Conservation (phyloP, 2,329 filamentous ascomycete genomes). For the Trichoderma guizhouense region DNA sequence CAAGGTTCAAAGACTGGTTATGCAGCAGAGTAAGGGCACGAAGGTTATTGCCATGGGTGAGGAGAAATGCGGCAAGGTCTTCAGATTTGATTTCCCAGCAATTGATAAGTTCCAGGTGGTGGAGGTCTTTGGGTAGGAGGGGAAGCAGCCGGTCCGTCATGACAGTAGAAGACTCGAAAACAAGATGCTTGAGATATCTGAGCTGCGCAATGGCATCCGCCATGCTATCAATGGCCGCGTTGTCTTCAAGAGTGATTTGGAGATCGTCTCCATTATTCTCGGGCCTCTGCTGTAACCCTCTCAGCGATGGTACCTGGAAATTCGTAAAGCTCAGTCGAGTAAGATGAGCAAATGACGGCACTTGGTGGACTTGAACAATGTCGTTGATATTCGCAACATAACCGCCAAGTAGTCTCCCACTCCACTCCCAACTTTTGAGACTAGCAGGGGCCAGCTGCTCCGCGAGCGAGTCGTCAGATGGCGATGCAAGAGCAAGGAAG, state of each 20-base stretch:
- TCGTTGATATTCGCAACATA: conserved; percentile 46
- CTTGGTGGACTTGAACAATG: conserved; percentile 51
- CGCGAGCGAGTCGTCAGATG: conserved; percentile 38
- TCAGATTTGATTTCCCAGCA: conserved; percentile 72
- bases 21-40: conserved; percentile 68
- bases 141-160: conserved; percentile 67
- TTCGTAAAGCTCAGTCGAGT: conserved; percentile 60
- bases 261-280: conserved; percentile 32
- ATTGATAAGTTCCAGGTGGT: conserved; percentile 70
- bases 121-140: conserved; percentile 62
- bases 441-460: conserved; percentile 31
- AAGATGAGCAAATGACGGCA: conserved; percentile 54
- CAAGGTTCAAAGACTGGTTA: conserved; percentile 73
- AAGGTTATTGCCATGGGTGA: conserved; percentile 64
- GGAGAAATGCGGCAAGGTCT: conserved; percentile 62
- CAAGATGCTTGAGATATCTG: conserved; percentile 61
- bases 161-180: conserved; percentile 72
- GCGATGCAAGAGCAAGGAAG: conserved; percentile 59
- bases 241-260: conserved; percentile 38
- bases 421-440: conserved; percentile 61
- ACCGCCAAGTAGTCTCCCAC: conserved; percentile 49
- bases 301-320: conserved; percentile 54
- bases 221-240: conserved; percentile 39
- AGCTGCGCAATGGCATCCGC: conserved; percentile 44
- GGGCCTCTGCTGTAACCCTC: conserved; percentile 34